Conservation (phyloP, 352 stramenopile species). For the Phytophthora pinifolia region DNA sequence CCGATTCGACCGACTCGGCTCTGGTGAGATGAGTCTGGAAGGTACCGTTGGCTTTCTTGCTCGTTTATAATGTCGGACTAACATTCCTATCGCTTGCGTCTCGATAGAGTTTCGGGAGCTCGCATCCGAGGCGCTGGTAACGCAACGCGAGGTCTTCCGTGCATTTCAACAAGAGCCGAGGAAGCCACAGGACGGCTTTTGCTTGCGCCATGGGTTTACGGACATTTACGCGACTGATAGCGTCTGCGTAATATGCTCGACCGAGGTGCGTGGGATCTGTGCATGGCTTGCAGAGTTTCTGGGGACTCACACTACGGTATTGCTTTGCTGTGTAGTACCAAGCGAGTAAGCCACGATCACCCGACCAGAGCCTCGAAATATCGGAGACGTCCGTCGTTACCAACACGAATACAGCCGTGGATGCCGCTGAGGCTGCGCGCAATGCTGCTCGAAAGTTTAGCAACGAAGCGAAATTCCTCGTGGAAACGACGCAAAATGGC, state of each 20-base stretch:
- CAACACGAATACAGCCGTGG: not conserved
- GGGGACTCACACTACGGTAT: not conserved
- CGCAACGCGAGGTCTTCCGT: constrained; percentile 26
- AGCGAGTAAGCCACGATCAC: constrained; percentile 1
- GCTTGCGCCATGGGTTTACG: constrained; percentile 49
- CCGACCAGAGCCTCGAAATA: not conserved
- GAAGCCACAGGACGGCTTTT: constrained; percentile 38
- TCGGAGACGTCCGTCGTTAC: not conserved
- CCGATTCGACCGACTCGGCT: constrained; percentile 57
- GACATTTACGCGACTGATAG: constrained; percentile 46
- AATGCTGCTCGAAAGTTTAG: constrained; percentile 1
- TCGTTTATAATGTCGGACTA: not conserved
- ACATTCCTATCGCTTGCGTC: not conserved
- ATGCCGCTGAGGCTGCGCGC: constrained; percentile 1
- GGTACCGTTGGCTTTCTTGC: constrained; percentile 19
- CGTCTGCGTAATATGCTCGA: constrained; percentile 48
- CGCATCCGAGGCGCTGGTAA: constrained; percentile 37
- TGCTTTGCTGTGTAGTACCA: constrained; percentile 21
- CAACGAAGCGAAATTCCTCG: not conserved
- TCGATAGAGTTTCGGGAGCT: constrained; percentile 66
- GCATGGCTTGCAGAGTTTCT: not conserved
- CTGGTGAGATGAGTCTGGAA: constrained; percentile 60
- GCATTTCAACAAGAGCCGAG: constrained; percentile 45
- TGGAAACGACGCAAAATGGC: not conserved
- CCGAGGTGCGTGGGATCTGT: constrained; percentile 35